Evolutionary conservation across 768 basidiomycete genomes (phyloP).

Genomic region (Mycena maculata): DNA sequence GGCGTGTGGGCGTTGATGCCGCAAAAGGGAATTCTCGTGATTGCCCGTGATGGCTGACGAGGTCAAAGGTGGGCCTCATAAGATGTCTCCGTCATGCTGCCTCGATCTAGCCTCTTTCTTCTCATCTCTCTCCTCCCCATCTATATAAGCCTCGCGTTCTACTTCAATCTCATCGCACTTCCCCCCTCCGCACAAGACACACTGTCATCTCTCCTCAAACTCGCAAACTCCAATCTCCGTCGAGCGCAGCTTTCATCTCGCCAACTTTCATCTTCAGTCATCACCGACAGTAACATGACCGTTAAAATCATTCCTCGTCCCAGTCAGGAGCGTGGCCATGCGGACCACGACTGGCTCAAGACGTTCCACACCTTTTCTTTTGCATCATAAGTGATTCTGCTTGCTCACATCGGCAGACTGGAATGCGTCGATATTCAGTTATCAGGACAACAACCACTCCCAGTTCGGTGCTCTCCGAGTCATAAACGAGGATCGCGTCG

Average conservation of each 20-base stretch:
- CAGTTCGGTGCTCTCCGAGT: constrained; percentile 82
- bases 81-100: constrained; percentile 47
- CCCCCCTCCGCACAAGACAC: constrained; percentile 38
- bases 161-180: constrained; percentile 46
- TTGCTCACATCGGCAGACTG: constrained; percentile 32
- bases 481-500: constrained; percentile 92
- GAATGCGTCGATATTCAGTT: neutral
- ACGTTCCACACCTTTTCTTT: constrained; percentile 89
- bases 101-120: constrained; percentile 46
- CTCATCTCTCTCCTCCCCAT: constrained; percentile 51
- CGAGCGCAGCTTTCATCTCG: constrained; percentile 38
- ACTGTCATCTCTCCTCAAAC: constrained; percentile 53
- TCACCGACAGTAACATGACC: constrained; percentile 1
- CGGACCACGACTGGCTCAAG: constrained; percentile 89
- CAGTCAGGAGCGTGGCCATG: constrained; percentile 74
- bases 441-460: constrained; percentile 3
- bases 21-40: constrained; percentile 25
- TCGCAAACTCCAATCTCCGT: constrained; percentile 41
- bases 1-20: neutral
- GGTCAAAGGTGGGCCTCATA: neutral
- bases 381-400: constrained; percentile 58
- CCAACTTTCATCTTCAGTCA: constrained; percentile 38
- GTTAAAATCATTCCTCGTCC: constrained; percentile 61
- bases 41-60: neutral
- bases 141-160: constrained; percentile 55